Conservation (phyloP, 441 rosid species). For the Populus trichocarpa region DNA sequence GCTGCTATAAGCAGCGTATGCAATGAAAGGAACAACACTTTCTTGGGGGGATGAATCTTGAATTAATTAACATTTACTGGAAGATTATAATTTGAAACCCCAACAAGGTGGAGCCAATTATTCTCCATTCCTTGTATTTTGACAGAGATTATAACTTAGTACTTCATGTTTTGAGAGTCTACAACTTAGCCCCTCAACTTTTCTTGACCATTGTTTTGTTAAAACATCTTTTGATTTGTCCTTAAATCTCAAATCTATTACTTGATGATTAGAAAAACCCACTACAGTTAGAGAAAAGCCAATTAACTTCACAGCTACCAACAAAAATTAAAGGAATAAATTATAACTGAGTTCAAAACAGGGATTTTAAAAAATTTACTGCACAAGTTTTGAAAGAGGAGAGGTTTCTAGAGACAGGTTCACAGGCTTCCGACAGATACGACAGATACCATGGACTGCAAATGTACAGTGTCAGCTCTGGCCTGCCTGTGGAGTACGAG, state of each 20-base stretch:
- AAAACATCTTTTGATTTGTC: not conserved
- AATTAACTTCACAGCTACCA: not conserved
- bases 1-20: not conserved
- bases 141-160: not conserved
- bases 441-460: not conserved
- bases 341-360: not conserved
- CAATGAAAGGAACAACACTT: too few relatives aligned
- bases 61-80: too few relatives aligned
- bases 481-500: not conserved
- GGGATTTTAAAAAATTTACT: not conserved
- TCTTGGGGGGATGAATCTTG: too few relatives aligned
- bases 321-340: too few relatives aligned
- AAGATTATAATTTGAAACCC: too few relatives aligned
- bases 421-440: constrained; percentile 2
- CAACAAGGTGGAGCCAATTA: too few relatives aligned
- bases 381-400: not conserved
- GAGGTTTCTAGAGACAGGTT: not conserved
- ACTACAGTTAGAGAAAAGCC: not conserved
- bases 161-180: not conserved
- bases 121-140: too few relatives aligned
- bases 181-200: not conserved
- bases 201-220: not conserved
- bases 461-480: not conserved
- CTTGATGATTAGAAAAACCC: not conserved
- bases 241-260: not conserved